Conservation (phyloP, 2,329 filamentous ascomycete species). For the Exophiala oligosperma region DNA sequence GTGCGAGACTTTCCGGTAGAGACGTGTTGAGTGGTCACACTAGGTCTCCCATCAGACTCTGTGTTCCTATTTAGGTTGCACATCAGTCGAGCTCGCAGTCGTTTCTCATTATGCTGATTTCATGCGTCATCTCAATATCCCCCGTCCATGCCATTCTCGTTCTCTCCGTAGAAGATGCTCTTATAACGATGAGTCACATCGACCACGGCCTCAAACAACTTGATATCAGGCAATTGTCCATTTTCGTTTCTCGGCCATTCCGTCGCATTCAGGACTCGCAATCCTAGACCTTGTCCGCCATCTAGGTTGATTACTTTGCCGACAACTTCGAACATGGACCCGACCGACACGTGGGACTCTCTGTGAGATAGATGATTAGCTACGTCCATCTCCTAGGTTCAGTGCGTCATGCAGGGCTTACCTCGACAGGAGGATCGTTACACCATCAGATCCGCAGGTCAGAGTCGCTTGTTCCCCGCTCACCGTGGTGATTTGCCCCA, state of each 20-base stretch:
- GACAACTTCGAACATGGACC: conserved; percentile 47
- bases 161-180: conserved; percentile 71
- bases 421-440: conserved; percentile 72
- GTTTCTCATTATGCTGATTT: not conserved
- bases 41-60: no score
- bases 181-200: conserved; percentile 81
- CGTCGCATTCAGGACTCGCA: conserved; percentile 42
- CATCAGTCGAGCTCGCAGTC: not conserved
- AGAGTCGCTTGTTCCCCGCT: conserved; percentile 78
- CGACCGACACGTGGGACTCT: conserved; percentile 45
- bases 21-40: no score
- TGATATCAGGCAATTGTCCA: conserved; percentile 62
- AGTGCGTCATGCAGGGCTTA: conserved; percentile 2
- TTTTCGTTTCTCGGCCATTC: conserved; percentile 38
- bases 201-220: conserved; percentile 74
- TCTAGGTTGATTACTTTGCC: conserved; percentile 47
- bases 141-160: conserved; percentile 18
- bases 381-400: not conserved
- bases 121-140: conserved; percentile 18
- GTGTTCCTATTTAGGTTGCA: no score
- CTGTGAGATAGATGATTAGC: conserved; percentile 12
- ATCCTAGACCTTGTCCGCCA: conserved; percentile 41
- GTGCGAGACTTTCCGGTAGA: no score
- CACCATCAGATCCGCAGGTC: conserved; percentile 69
- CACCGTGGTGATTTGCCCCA: conserved; percentile 81